Base-by-base conservation (phyloP, 345 rosid species). In the Trapa incisa region DNA sequence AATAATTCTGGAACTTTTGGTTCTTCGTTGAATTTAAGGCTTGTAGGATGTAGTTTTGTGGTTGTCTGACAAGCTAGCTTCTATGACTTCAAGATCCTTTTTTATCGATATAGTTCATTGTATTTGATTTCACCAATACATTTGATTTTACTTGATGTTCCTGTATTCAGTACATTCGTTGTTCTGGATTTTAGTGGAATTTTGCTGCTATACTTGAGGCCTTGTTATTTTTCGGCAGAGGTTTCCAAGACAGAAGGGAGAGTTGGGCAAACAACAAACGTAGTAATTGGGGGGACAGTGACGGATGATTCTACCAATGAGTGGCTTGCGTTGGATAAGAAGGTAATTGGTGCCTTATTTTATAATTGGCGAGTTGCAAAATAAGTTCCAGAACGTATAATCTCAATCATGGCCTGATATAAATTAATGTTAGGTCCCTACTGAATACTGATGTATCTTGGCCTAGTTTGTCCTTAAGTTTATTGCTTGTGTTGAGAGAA, bases 321-420 rank as follows among this genome's bases (percentile, higher is more conserved):
- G 63, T 94, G 99, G 99, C 89, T 94, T 32, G 80, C 79, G 54
- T 82, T 94, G 83, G 99, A 91, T 83, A 86, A 86, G 84, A 94
- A 87, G 99, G 97, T 94, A 82, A 35, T 1, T 35, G 13, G 14
- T 58, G 16, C 15, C 15, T 58, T 0, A 11, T 58, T 8, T 58
- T 11, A 11, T 29, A 2, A 15, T 58, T 15, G 5, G 2, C 9
- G 37, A 37, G 0, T 8, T 4, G 17, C 32, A 29, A n/a, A 29
- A 54, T 22, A 54, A 6, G 0, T 54, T n/a, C 35, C 17, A n/a
- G 2, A 54, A n/a, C 1, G 29, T 8, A 12, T 22, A 5, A 35
- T 1, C 16, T 35, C 37, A 33, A 11, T 29, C 38, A 8, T 32
- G 63, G 35, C 10, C 16, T 32, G 4, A 57, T 29, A 15, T 57